phyloP scores from a whole-genome alignment of 2,329 filamentous ascomycete species.

The Fusarium dimerum region DNA sequence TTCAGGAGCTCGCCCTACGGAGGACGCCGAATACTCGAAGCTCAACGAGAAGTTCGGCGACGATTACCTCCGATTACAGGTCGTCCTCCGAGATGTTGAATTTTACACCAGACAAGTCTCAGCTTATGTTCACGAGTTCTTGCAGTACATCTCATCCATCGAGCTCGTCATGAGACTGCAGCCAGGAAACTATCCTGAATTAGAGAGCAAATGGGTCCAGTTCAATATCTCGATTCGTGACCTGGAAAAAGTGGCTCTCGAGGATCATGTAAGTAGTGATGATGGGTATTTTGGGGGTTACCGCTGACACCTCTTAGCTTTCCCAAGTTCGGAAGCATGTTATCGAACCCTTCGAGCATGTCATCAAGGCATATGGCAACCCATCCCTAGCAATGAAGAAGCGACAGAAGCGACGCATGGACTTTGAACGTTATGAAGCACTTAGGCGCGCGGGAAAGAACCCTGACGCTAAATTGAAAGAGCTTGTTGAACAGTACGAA shows the following conservation, averaged over 20 bases:
- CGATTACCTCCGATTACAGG: constrained; percentile 88
- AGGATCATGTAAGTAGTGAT: constrained; percentile 70
- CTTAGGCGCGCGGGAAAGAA: constrained; percentile 81
- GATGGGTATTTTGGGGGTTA: background rate
- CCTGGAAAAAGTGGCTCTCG: constrained; percentile 77
- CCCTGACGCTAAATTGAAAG: constrained; percentile 79
- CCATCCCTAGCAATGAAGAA: constrained; percentile 92
- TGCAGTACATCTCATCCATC: constrained; percentile 78
- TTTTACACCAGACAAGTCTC: constrained; percentile 83
- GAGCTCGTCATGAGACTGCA: constrained; percentile 76
- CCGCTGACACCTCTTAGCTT: constrained; percentile 41
- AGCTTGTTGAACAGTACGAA: constrained; percentile 85
- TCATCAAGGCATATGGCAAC: constrained; percentile 79
- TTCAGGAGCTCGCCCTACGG: constrained; percentile 60
- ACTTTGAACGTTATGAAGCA: constrained; percentile 81
- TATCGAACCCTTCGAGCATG: constrained; percentile 77
- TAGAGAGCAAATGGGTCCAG: constrained; percentile 92
- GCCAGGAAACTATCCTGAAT: constrained; percentile 74
- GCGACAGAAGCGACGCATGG: constrained; percentile 85
- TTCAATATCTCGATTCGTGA: constrained; percentile 88
- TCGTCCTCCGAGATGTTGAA: constrained; percentile 92
- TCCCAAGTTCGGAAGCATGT: constrained; percentile 75
- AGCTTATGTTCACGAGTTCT: constrained; percentile 77
- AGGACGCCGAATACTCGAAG: constrained; percentile 80
- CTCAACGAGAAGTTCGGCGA: constrained; percentile 86